phyloP scores from a whole-genome alignment of 129 eudicot genomes.

The Centella asiatica region DNA sequence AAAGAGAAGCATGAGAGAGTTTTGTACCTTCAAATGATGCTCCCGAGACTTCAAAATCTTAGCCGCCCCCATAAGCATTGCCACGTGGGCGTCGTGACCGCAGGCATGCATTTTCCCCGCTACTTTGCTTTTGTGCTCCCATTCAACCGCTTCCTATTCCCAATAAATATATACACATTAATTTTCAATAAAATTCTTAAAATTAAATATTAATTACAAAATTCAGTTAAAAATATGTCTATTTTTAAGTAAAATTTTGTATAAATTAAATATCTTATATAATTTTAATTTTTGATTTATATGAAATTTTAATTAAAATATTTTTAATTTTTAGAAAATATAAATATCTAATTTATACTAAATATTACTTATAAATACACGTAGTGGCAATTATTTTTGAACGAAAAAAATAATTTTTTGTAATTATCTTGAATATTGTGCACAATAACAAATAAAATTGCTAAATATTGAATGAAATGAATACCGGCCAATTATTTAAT shows the following conservation, averaged over 20 bases:
- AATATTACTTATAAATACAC: no score
- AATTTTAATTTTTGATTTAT: no score
- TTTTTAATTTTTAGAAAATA: no score
- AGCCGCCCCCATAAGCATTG: conserved; percentile 63
- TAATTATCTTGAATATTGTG: no score
- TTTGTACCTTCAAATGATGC: conserved; percentile 22
- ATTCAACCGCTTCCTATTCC: conserved; percentile 46
- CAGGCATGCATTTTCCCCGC: conserved; percentile 63
- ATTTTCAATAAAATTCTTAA: not conserved
- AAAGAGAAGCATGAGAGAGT: not conserved
- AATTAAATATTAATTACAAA: not conserved
- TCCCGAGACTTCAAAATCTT: conserved; percentile 43
- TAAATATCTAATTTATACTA: no score
- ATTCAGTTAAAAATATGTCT: not conserved
- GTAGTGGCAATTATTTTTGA: no score
- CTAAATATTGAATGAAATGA: no score
- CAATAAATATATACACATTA: not conserved
- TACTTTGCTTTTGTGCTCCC: conserved; percentile 54
- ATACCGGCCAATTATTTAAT: no score
- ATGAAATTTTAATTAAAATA: no score
- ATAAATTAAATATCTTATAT: not conserved
- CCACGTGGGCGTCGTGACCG: conserved; percentile 62
- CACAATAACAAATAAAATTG: no score
- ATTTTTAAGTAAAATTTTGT: not conserved
- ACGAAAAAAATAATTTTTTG: no score